Base-by-base conservation (phyloP, 1,139 yeast genomes). In the Kodamaea ohmeri region DNA sequence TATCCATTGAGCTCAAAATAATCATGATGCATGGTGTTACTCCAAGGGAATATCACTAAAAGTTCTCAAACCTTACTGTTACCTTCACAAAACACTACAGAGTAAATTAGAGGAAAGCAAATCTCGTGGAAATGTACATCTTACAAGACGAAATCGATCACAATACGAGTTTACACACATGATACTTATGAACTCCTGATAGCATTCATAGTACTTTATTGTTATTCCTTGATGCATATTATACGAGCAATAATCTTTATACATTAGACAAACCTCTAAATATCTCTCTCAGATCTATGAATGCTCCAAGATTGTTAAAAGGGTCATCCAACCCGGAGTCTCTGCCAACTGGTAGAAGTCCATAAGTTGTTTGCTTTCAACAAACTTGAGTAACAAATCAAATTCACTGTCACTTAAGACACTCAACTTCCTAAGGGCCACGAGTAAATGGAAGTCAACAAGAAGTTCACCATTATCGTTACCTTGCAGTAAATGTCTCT, bases 291-390 rank as follows among this genome's bases (percentile, higher is more conserved):
- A 6, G n/a, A 4, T 11, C 19, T 35, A 35, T 9, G 38, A 36
- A 35, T 69, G 73, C 43, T 70, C 73, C 37, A 71, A 51, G 22
- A 84, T 82, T 2, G 89, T 76, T 34, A 81, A 55, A 40, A 86
- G 63, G 1, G 92, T 83, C 69, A 78, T 80, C 90, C 95, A 83
- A 0, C 92, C 90, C 0, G 84, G 77, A 36, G 76, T 66, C 46
- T 83, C 82, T 12, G 80, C 65, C 40, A 89, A 66, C 40, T 69
- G 63, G 42, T 73, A 69, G 34, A 78, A 79, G 43, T 73, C 74
- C 21, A 66, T 69, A 9, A 66, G 52, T 9, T 62, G 53, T 24
- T 63, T 61, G 9, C 60, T 58, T 4, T 62, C 62, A 4, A 73
- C 72, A 37, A 67, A 69, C 18, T 67, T 61, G 7, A 74, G 54